phyloP scores from a whole-genome alignment of 257 asterid genomes.

The Paulownia fortunei region DNA sequence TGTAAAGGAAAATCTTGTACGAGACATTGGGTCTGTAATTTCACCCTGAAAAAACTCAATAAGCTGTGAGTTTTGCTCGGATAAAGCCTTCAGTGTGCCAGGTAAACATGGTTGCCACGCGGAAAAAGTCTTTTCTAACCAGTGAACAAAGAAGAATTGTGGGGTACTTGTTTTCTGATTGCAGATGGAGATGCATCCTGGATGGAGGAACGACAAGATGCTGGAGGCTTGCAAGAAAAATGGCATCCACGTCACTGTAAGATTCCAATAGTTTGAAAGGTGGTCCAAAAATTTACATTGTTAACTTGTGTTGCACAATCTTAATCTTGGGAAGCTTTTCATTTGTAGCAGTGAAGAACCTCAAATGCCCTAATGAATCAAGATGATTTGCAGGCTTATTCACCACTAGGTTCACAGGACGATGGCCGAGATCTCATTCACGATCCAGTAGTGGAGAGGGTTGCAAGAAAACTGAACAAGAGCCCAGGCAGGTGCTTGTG shows the following conservation, averaged over 20 bases:
- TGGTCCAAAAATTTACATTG: too few relatives aligned
- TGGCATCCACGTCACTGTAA: conserved; percentile 66
- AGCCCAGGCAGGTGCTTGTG: conserved; percentile 72
- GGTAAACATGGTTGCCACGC: too few relatives aligned
- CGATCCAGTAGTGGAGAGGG: conserved; percentile 58
- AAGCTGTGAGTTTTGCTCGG: conserved; percentile 52
- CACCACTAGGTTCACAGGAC: conserved; percentile 65
- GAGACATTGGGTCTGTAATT: conserved; percentile 68
- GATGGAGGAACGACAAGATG: conserved; percentile 89
- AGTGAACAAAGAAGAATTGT: background rate
- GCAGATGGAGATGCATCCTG: conserved; percentile 92
- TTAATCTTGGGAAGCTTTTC: background rate
- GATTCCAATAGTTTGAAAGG: background rate
- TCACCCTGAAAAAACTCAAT: conserved; percentile 55
- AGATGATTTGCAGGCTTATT: conserved; percentile 56
- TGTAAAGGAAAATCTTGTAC: conserved; percentile 55
- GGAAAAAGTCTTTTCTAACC: background rate
- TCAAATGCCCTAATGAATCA: background rate
- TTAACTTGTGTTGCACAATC: background rate
- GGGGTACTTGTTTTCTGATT: background rate
- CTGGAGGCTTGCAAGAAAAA: conserved; percentile 63
- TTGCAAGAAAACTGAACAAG: conserved; percentile 61
- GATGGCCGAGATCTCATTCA: conserved; percentile 55
- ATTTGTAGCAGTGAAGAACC: too few relatives aligned
- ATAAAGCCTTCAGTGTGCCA: conserved; percentile 76